Evolutionary conservation across 1,139 yeast species (phyloP).

Genomic region (Suhomyces kunorum): DNA sequence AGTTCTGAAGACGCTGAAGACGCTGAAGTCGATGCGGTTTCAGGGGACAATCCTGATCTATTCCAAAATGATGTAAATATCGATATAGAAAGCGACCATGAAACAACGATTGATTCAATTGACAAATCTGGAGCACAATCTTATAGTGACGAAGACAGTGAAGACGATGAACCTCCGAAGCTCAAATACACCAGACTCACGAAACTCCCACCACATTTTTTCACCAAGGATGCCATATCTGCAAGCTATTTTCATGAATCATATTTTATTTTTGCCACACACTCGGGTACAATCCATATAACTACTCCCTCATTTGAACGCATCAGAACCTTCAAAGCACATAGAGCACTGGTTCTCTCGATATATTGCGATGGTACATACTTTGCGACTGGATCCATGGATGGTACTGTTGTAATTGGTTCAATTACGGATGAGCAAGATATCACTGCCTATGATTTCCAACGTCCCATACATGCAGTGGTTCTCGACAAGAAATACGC

Average conservation of each 20-base stretch:
- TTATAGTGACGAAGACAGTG: slow-evolving; percentile 28
- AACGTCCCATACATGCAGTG: slow-evolving; percentile 86
- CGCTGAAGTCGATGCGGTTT: not conserved
- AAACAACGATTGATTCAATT: not conserved
- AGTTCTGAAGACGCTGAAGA: not conserved
- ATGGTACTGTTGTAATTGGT: slow-evolving; percentile 87
- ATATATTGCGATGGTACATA: slow-evolving; percentile 69
- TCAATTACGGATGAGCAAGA: slow-evolving; percentile 63
- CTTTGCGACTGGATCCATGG: slow-evolving; percentile 88
- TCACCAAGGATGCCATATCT: slow-evolving; percentile 76
- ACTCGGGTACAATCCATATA: slow-evolving; percentile 78
- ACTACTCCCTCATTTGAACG: slow-evolving; percentile 57
- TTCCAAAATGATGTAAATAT: no score
- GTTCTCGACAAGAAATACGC: slow-evolving; percentile 72
- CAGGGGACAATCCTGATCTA: no score
- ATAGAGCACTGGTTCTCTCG: slow-evolving; percentile 78
- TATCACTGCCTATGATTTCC: slow-evolving; percentile 75
- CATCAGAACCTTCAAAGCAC: slow-evolving; percentile 76
- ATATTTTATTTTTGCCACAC: slow-evolving; percentile 81
- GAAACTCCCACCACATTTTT: slow-evolving; percentile 65
- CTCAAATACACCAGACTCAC: slow-evolving; percentile 68
- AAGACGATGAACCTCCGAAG: slow-evolving; percentile 61
- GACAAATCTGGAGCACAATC: slow-evolving; percentile 5
- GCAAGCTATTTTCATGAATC: slow-evolving; percentile 59
- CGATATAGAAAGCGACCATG: no score